A percentile compares a stretch with the other conserved stretches of the same genome.
phyloP scores from a whole-genome alignment of 139 green algal species.

The Haematococcus lacustris region DNA sequence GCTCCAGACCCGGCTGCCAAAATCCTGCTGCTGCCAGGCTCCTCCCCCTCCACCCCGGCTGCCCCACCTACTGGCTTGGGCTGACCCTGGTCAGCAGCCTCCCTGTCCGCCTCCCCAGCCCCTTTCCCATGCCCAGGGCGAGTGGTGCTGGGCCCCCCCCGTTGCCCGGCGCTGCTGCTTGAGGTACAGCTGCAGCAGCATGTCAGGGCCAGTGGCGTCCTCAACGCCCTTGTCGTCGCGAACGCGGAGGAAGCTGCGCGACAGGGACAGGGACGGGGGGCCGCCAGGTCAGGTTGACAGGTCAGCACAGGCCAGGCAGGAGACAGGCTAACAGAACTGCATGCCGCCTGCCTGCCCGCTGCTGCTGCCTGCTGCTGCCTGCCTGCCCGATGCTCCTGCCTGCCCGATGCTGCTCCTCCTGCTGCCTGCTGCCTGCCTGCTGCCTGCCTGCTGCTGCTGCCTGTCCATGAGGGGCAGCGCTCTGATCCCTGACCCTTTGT shows the following conservation, averaged over 20 bases:
- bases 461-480: neutral
- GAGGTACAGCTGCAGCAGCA: slow-evolving; percentile 44
- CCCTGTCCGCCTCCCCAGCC: no score
- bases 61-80: no score
- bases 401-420: no score
- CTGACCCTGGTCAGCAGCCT: no score
- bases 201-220: slow-evolving; percentile 44
- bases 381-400: neutral
- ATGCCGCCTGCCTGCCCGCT: neutral
- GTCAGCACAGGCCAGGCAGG: neutral
- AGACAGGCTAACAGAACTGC: neutral
- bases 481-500: neutral
- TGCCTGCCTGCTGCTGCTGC: neutral
- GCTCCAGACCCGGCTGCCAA: no score
- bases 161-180: slow-evolving; percentile 37
- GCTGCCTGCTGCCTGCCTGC: no score
- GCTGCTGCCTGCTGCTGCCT: neutral
- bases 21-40: no score
- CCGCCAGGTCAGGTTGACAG: neutral
- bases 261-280: neutral
- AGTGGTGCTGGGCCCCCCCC: no score
- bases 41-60: no score
- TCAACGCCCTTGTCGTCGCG: slow-evolving; percentile 50
- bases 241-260: slow-evolving; percentile 42
- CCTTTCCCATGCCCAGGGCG: no score